phyloP scores from a whole-genome alignment of 306 rosid species.

The Vigna mungo region DNA sequence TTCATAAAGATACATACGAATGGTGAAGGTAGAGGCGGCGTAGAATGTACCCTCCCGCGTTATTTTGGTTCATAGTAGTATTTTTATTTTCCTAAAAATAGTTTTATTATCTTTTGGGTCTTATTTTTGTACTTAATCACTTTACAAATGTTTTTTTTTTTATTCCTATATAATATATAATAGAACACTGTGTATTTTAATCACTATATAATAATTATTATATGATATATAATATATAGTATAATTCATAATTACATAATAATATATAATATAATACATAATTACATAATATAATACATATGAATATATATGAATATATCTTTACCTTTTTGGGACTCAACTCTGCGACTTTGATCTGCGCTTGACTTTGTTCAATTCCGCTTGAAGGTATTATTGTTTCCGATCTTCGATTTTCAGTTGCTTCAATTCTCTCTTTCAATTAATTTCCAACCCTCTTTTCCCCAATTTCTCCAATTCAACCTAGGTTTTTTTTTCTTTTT shows the following conservation, averaged over 20 bases:
- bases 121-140: not conserved
- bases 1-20: not conserved
- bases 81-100: not conserved
- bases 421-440: not conserved
- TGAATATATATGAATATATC: not conserved
- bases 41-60: not conserved
- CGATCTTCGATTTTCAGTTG: not conserved
- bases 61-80: not conserved
- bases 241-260: too few species aligned
- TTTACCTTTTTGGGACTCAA: not conserved
- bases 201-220: not conserved
- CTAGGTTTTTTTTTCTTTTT: slow-evolving; percentile 50
- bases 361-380: slow-evolving; percentile 37
- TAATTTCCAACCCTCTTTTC: not conserved
- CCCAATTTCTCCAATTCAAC: not conserved
- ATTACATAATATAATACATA: too few species aligned
- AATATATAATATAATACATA: too few species aligned
- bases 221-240: not conserved
- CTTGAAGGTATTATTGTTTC: not conserved
- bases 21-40: not conserved
- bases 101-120: not conserved
- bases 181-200: not conserved
- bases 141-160: too few species aligned
- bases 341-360: slow-evolving; percentile 37
- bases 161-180: not conserved